phyloP scores from a whole-genome alignment of 805 yeast species.

The Saccharomycopsis vini region DNA sequence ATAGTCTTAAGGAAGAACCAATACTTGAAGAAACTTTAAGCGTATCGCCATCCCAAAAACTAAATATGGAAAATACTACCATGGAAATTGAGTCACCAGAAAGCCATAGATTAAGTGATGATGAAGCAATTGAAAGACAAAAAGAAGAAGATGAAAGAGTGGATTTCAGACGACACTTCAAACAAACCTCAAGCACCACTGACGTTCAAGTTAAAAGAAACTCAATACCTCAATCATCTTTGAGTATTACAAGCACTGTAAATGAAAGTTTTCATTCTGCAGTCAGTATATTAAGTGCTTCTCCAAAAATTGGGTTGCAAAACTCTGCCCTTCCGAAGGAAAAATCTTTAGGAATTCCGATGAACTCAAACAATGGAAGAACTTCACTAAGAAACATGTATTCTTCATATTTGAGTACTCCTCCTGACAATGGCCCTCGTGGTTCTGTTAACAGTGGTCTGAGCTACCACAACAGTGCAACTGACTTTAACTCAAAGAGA shows the following conservation, averaged over 20 bases:
- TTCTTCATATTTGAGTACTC: neutral
- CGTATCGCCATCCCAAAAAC: constrained; percentile 1
- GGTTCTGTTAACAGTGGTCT: constrained; percentile 6
- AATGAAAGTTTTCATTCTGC: constrained; percentile 18
- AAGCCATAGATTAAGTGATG: constrained; percentile 6
- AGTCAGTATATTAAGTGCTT: neutral
- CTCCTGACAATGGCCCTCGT: constrained; percentile 3
- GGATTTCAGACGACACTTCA: neutral
- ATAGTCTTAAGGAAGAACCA: constrained; percentile 1
- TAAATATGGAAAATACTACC: constrained; percentile 7
- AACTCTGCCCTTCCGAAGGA: too few relatives aligned
- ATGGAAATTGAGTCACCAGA: neutral
- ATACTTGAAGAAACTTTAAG: neutral
- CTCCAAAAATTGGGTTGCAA: neutral
- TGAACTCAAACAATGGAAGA: too few relatives aligned
- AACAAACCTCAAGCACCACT: neutral
- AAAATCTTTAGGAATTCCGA: too few relatives aligned
- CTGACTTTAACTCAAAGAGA: constrained; percentile 9
- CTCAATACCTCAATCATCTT: constrained; percentile 5
- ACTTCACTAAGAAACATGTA: neutral
- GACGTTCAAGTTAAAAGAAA: constrained; percentile 2
- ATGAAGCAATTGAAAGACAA: constrained; percentile 15
- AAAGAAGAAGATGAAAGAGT: constrained; percentile 4
- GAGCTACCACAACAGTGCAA: constrained; percentile 10
- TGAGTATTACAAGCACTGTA: constrained; percentile 14